Conservation (phyloP, 768 basidiomycete genomes). For the Hysterangium stoloniferum region DNA sequence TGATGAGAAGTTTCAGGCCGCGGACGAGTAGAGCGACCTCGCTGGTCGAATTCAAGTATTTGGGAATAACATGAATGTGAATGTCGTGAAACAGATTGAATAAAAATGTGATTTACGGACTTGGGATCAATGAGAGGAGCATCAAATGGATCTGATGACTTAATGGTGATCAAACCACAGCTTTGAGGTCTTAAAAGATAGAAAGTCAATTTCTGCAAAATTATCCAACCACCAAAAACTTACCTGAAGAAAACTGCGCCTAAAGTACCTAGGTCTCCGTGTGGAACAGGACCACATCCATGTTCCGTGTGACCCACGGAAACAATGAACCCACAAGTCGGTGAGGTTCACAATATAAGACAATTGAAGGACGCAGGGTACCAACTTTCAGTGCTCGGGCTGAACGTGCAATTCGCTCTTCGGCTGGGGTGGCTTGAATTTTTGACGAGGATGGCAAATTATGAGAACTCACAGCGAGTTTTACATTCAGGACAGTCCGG, state of each 20-base stretch:
- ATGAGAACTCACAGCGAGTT: slow-evolving; percentile 59
- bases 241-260: slow-evolving; percentile 25
- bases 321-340: slow-evolving; percentile 52
- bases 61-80: too few species aligned
- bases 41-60: slow-evolving; percentile 35
- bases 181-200: slow-evolving; percentile 3
- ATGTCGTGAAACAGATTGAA: too few species aligned
- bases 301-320: slow-evolving; percentile 21
- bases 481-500: slow-evolving; percentile 86
- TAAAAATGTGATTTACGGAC: too few species aligned
- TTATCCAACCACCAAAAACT: neutral
- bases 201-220: neutral
- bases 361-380: slow-evolving; percentile 85
- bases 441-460: slow-evolving; percentile 7
- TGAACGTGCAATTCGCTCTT: slow-evolving; percentile 73
- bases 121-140: slow-evolving; percentile 8
- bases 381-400: slow-evolving; percentile 76
- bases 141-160: slow-evolving; percentile 8
- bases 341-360: slow-evolving; percentile 91
- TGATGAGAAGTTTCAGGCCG: slow-evolving; percentile 30
- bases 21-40: slow-evolving; percentile 34
- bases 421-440: slow-evolving; percentile 37
- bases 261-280: neutral
- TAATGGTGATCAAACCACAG: neutral
- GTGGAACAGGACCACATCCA: slow-evolving; percentile 11